Evolutionary conservation across 345 rosid species (phyloP), one percentile per base, ranked within the genome.

Genomic region (rapeseed (Brassica napus)): DNA sequence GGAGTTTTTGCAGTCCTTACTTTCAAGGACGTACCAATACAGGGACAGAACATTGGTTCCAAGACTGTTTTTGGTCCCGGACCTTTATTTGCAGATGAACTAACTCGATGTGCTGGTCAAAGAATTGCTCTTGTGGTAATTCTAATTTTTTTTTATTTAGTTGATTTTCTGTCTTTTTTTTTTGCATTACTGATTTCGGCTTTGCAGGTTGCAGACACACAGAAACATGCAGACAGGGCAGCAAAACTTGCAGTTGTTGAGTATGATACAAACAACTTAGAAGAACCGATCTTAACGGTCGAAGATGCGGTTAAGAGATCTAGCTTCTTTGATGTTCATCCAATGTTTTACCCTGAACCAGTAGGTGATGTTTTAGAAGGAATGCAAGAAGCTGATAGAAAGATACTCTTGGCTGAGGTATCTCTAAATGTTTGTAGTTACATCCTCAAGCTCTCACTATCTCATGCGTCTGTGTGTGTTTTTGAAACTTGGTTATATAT

Each of bases 111-210:
- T 82, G 89, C 93, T 47, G 99, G 98, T 61, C 89, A 95, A 82
- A 85, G 73, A 76, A 75, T 95, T 77, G 99, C 98, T 44, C 69
- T 95, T 62, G 92, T 95, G 98, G 99, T 95, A 89, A 77, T 5
- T 26, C 24, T 23, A 71, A 14, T 23, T 44, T 16, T n/a, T 1
- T 4, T 59, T 59, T 24, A 11, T 24, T 4, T 21, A 59, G 4
- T 24, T 23, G 31, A 11, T 24, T 28, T 16, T 61, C 35, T 12
- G 21, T 61, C 63, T 52, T 52, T 54, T 44, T 42, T 35, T 28
- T 71, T 60, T 72, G 69, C 21, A 5, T 61, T 42, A 24, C 64
- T 24, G 30, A 59, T 58, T 24, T 2, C 2, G 32, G 64, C 15
- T 73, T 59, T 35, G 58, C 78, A 95, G 99, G 91, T 95, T 77